Evolutionary conservation across 1,139 yeast genomes (phyloP).

Genomic region (Waltiozyma sp.): DNA sequence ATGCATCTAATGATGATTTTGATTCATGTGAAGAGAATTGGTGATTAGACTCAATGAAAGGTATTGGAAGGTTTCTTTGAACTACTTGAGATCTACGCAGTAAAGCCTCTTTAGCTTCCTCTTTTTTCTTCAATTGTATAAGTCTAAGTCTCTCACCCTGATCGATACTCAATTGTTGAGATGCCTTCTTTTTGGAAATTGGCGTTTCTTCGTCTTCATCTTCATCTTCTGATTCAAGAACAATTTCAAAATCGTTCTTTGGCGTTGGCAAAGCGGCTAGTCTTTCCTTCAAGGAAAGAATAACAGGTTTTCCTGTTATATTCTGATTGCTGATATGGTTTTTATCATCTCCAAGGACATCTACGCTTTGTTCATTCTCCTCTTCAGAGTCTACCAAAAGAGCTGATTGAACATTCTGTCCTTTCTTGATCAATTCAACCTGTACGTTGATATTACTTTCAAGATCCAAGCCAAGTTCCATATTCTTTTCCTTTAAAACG

Average conservation of each 20-base stretch:
- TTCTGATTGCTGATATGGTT: background rate
- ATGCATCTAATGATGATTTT: slow-evolving; percentile 10
- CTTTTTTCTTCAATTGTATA: slow-evolving; percentile 14
- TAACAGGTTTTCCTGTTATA: background rate
- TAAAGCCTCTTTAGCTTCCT: slow-evolving; percentile 18
- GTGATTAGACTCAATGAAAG: slow-evolving; percentile 22
- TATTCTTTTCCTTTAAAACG: slow-evolving; percentile 10
- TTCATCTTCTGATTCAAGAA: slow-evolving; percentile 23
- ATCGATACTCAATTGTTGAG: slow-evolving; percentile 19
- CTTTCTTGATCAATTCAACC: slow-evolving; percentile 18
- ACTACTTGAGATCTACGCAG: slow-evolving; percentile 38
- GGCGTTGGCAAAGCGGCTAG: slow-evolving; percentile 42
- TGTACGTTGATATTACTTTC: slow-evolving; percentile 25
- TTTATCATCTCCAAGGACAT: background rate
- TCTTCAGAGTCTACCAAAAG: slow-evolving; percentile 48
- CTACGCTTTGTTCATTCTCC: slow-evolving; percentile 29
- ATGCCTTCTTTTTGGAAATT: background rate
- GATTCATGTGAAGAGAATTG: slow-evolving; percentile 1
- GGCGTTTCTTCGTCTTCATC: slow-evolving; percentile 15
- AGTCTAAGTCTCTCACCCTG: slow-evolving; percentile 26
- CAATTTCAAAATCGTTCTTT: slow-evolving; percentile 43
- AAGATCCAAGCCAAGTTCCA: slow-evolving; percentile 17
- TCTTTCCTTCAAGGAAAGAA: slow-evolving; percentile 14
- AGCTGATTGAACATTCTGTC: slow-evolving; percentile 23
- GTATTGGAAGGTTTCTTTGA: slow-evolving; percentile 40